Base-by-base conservation (phyloP, 1,139 yeast genomes). In the Yamadazyma atlantica region DNA sequence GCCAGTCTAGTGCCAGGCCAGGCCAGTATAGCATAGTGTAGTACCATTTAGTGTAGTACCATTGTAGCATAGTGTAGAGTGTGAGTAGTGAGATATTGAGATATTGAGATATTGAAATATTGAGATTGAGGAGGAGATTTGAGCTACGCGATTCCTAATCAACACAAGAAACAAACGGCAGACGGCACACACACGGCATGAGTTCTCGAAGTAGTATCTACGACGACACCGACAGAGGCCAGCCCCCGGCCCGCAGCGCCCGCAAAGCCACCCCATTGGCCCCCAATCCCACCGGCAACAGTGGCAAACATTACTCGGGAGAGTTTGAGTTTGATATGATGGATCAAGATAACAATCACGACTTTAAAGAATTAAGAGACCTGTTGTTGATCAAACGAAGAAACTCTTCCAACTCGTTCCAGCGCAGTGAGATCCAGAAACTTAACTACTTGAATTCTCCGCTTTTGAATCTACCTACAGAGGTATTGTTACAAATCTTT, bases 391-490 rank as follows among this genome's bases (percentile, higher is more conserved):
- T 50, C 28, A 59, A 60, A 36, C 50, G 73, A 32, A 53, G 67
- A 34, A 41, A 46, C 29, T 49, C 57, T 9, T 45, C 51, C 18
- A 38, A 44, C 13, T 33, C 50, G 2, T 49, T 42, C 18, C 38
- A 41, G 27, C 42, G 49, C 12, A 48, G 51, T 36, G 54, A 57
- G 31, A 57, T 58, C 31, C 62, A 54, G 39, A 46, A 45, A 33
- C 38, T 51, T 29, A 60, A 55, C 46, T 49, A 53, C 35, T 48
- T 48, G 35, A 58, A 64, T 43, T 65, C 83, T 3, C 78, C 82
- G 4, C 63, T 85, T 24, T 64, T 74, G 32, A 67, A 71, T 41
- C 67, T 90, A 36, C 97, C 97, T 0, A 82, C 94, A 0, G 97
- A 90, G 58, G 78, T 90, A 18, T 60, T 90, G 37, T 69, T 84